Conservation (phyloP, 768 basidiomycete species). For the Leccinum imitatum region DNA sequence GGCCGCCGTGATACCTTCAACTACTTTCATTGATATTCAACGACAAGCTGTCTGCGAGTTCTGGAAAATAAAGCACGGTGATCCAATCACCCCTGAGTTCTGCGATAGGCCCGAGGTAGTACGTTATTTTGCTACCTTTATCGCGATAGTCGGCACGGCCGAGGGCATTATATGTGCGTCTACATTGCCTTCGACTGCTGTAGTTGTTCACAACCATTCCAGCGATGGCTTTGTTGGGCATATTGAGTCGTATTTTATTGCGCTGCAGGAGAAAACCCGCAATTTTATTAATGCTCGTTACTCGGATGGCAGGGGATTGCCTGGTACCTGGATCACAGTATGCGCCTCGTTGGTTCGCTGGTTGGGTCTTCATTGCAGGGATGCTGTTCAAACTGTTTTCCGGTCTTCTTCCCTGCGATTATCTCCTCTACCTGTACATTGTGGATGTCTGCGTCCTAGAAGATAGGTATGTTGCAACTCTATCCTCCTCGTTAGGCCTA, state of each 20-base stretch:
- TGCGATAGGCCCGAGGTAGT: constrained; percentile 25
- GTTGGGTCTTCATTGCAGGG: constrained; percentile 17
- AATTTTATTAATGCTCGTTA: constrained; percentile 11
- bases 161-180: constrained; percentile 26
- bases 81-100: constrained; percentile 6
- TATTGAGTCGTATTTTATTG: constrained; percentile 23
- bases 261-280: constrained; percentile 29
- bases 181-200: not conserved
- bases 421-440: constrained; percentile 29
- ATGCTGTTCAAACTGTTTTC: constrained; percentile 18
- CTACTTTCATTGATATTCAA: constrained; percentile 27
- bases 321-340: constrained; percentile 19
- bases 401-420: constrained; percentile 8
- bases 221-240: constrained; percentile 28
- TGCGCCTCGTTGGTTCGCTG: constrained; percentile 12
- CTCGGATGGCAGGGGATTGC: constrained; percentile 8
- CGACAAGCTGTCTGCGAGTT: constrained; percentile 27
- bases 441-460: constrained; percentile 29
- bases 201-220: not conserved
- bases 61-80: constrained; percentile 19
- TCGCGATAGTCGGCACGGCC: constrained; percentile 14
- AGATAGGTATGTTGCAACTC: constrained; percentile 16
- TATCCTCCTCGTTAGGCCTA: not conserved
- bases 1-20: constrained; percentile 20
- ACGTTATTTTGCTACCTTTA: constrained; percentile 21